Conservation (phyloP, 2,329 filamentous ascomycete genomes). For the Pseudogymnoascus sp. region DNA sequence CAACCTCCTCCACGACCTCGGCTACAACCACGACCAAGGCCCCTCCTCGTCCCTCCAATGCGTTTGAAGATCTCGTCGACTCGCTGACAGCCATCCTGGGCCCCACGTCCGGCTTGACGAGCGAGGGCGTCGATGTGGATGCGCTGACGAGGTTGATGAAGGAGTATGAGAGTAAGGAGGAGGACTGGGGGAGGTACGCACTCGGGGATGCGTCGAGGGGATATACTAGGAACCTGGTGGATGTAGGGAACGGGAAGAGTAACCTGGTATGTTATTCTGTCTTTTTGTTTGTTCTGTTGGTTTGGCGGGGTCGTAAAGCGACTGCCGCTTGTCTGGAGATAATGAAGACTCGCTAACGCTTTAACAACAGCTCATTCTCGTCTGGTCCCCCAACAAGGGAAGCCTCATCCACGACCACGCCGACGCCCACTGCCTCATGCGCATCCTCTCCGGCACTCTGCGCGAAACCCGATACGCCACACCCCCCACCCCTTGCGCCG, state of each 20-base stretch:
- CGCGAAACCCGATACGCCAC: slow-evolving; percentile 66
- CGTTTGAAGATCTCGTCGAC: slow-evolving; percentile 63
- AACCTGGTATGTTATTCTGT: slow-evolving; percentile 36
- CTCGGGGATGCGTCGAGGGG: slow-evolving; percentile 59
- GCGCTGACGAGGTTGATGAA: slow-evolving; percentile 67
- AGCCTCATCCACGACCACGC: slow-evolving; percentile 84
- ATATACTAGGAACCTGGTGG: slow-evolving; percentile 84
- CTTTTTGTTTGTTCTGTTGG: slow-evolving; percentile 11
- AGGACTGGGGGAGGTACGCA: slow-evolving; percentile 69
- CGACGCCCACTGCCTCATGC: slow-evolving; percentile 90
- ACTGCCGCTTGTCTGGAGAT: neutral
- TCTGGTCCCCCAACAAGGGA: slow-evolving; percentile 78
- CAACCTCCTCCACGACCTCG: neutral
- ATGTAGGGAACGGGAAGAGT: slow-evolving; percentile 70
- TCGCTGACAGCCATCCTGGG: slow-evolving; percentile 69
- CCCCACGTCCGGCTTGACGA: slow-evolving; percentile 72
- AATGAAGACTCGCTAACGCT: neutral
- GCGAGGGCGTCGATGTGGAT: slow-evolving; percentile 68
- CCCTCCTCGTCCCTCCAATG: slow-evolving; percentile 26
- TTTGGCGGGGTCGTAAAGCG: neutral
- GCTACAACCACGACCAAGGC: neutral
- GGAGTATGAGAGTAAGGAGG: slow-evolving; percentile 58
- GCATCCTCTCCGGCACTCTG: slow-evolving; percentile 68
- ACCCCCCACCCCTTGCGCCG: slow-evolving; percentile 43
- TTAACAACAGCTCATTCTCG: slow-evolving; percentile 61